Percentiles rank a stretch among this genome's conserved stretches.
These are phyloP conservation scores for Rhododendron ovatum DNA, from an alignment of 148 eudicot species.

Conservation along the genomic window DNA sequence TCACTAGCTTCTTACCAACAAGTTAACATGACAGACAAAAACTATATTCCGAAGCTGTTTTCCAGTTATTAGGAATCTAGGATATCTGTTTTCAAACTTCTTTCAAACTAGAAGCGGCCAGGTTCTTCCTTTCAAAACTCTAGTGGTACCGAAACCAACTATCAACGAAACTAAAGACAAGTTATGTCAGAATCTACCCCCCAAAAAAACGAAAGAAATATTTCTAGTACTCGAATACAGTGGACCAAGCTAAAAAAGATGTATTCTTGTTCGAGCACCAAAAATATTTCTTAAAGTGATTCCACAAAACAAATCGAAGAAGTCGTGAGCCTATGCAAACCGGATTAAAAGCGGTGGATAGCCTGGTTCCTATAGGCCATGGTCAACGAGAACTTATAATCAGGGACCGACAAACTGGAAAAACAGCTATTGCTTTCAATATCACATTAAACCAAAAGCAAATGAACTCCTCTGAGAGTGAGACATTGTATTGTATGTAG, in stretches of 20 bases:
- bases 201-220: background rate
- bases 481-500: background rate
- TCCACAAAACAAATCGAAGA: background rate
- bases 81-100: background rate
- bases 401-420: background rate
- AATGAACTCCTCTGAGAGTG: background rate
- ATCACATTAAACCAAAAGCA: background rate
- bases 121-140: background rate
- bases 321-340: background rate
- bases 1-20: background rate
- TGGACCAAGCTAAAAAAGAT: background rate
- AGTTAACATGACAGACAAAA: background rate
- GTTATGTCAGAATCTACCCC: background rate
- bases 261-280: background rate
- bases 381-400: background rate
- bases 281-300: background rate
- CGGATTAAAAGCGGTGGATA: background rate
- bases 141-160: background rate
- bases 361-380: background rate
- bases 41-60: background rate
- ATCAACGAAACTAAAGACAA: background rate
- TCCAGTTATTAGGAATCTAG: background rate
- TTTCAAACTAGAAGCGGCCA: background rate
- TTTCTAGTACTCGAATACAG: background rate
- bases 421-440: background rate